These are phyloP conservation scores for Diospyros lotus DNA, from an alignment of 148 eudicot genomes.

Conservation along the genomic window DNA sequence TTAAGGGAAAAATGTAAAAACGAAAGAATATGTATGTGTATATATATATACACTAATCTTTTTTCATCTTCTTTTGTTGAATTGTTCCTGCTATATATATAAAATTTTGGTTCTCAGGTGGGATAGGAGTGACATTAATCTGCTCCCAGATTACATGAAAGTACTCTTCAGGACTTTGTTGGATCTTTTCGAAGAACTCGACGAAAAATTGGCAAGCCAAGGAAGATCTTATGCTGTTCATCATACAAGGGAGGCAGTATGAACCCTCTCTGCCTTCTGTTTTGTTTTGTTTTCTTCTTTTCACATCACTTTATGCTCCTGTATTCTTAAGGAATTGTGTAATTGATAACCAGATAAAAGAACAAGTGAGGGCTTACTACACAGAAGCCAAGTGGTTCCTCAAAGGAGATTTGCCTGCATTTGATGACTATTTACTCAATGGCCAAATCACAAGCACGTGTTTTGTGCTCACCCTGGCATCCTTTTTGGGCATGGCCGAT, in stretches of 20 bases:
- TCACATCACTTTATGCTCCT: not conserved
- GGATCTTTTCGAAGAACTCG: slow-evolving; percentile 34
- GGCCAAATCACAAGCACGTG: not conserved
- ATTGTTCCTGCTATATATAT: not conserved
- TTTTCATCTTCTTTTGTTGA: not conserved
- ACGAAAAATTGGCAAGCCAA: slow-evolving; percentile 26
- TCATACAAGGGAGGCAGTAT: slow-evolving; percentile 33
- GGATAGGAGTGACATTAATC: slow-evolving; percentile 23
- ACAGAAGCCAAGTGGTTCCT: slow-evolving; percentile 41
- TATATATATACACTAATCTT: not conserved
- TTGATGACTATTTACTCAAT: slow-evolving; percentile 34
- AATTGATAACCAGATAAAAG: slow-evolving; percentile 17
- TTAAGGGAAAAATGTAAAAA: not conserved
- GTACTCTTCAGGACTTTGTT: slow-evolving; percentile 20
- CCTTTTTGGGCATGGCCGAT: not conserved
- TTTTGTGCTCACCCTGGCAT: not conserved
- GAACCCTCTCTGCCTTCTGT: not conserved
- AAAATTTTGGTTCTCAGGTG: slow-evolving; percentile 30
- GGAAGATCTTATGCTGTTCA: slow-evolving; percentile 23
- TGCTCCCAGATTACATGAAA: slow-evolving; percentile 42
- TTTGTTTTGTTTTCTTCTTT: not conserved
- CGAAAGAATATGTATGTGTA: not conserved
- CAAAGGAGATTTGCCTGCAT: slow-evolving; percentile 24
- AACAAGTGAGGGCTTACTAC: slow-evolving; percentile 19
- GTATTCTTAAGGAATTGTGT: not conserved